Conservation (phyloP, 352 stramenopile genomes). For the Pythium scleroteichum region DNA sequence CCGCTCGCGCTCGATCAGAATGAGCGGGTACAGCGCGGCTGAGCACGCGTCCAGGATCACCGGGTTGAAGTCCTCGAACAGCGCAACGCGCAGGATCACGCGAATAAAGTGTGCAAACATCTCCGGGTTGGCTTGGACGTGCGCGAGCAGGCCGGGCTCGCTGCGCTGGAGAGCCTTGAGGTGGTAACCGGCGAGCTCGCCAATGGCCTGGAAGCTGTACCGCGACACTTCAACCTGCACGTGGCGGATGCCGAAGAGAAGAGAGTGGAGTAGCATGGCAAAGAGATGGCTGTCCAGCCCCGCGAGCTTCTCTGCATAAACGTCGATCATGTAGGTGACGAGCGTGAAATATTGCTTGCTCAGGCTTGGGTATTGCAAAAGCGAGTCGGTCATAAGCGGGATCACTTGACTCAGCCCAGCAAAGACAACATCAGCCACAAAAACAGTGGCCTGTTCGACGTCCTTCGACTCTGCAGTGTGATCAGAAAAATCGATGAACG, state of each 20-base stretch:
- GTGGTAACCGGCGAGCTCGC: conserved; percentile 72
- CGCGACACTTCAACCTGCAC: conserved; percentile 72
- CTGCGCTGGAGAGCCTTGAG: conserved; percentile 55
- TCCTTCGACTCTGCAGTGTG: conserved; percentile 57
- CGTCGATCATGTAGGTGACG: conserved; percentile 85
- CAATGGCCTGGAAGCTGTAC: conserved; percentile 83
- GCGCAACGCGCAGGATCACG: conserved; percentile 73
- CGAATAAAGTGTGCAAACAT: conserved; percentile 76
- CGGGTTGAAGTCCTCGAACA: conserved; percentile 83
- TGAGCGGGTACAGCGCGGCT: conserved; percentile 72
- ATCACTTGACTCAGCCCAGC: conserved; percentile 84
- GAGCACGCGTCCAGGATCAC: conserved; percentile 72
- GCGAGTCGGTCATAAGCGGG: conserved; percentile 87
- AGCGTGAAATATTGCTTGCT: conserved; percentile 90
- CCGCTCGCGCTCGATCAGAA: conserved; percentile 74
- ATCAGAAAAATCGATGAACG: conserved; percentile 88
- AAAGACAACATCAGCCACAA: conserved; percentile 89
- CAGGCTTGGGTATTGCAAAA: conserved; percentile 84
- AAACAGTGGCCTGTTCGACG: conserved; percentile 53
- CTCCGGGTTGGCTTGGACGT: conserved; percentile 49
- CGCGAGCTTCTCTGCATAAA: conserved; percentile 81
- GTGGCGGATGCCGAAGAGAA: conserved; percentile 76
- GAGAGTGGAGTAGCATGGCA: conserved; percentile 69
- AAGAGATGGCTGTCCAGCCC: conserved; percentile 65
- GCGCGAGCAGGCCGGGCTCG: conserved; percentile 48